Base-by-base conservation (phyloP, 441 rosid species). In the Adansonia madagascariensis region DNA sequence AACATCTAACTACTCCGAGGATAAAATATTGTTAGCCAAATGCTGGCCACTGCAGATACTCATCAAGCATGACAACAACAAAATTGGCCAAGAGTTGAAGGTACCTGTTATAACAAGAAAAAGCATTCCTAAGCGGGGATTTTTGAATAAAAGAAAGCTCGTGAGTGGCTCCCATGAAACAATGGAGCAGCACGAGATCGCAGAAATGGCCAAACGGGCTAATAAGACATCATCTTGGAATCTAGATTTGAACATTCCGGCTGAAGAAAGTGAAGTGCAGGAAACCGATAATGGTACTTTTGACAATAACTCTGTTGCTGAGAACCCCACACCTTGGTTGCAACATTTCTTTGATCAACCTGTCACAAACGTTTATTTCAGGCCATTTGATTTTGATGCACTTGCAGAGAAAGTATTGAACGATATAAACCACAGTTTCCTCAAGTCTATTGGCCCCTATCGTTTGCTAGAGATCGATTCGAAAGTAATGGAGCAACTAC, bases 231-330 rank as follows among this genome's bases (percentile, higher is more conserved):
- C 75, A 65, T 70, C 73, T 22, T 79, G 80, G 83, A 87, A 81
- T 79, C 90, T 91, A 31, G 95, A 93, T 82, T 81, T 91, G 83
- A 91, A 93, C 81, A 88, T 94, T 80, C 95, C 95, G 0, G 95
- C 91, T 0, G 91, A 93, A 78, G 92, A 84, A 68, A 80, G 59
- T 1, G 93, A 86, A 50, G 52, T 10, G 22, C 82, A 53, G 56
- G 83, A 76, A 59, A 73, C 59, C 0, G 78, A 83, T 31, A 85
- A 83, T 52, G 66, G 50, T 12, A 76, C 64, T 70, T 53, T 75
- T 3, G 86, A 83, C 18, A 62, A 49, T 27, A 87, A 86, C 43
- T n/a, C 71, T 17, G 44, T 71, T 39, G 56, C 80, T 10, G 88
- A 85, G 44, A 87, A 79, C 84, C 75, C 92, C 47, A 81, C 73